phyloP scores from a whole-genome alignment of 2,329 filamentous ascomycete genomes.

The Aureobasidium subglaciale region DNA sequence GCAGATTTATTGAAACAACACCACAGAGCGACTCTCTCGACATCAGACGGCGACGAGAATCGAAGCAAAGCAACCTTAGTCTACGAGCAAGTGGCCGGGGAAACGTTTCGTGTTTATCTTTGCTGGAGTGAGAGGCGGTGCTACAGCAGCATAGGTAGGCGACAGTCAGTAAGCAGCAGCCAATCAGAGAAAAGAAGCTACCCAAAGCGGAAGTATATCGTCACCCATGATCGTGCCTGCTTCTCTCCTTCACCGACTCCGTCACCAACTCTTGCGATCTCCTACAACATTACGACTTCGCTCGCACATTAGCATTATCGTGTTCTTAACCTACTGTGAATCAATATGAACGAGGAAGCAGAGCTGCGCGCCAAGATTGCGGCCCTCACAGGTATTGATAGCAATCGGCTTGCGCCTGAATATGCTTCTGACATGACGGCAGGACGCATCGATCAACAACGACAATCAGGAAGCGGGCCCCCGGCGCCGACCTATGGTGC shows the following conservation, averaged over 20 bases:
- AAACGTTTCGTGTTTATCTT: too few species aligned
- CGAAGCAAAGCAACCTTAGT: too few species aligned
- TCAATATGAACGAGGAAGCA: slow-evolving; percentile 18
- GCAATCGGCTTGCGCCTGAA: neutral
- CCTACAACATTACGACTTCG: neutral
- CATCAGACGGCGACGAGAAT: too few species aligned
- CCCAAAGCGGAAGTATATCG: slow-evolving; percentile 5
- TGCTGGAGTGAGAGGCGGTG: too few species aligned
- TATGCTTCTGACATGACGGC: neutral
- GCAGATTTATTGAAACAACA: neutral
- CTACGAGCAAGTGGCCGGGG: too few species aligned
- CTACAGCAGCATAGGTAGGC: too few species aligned
- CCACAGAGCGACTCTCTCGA: neutral
- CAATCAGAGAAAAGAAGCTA: neutral
- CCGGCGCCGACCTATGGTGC: neutral
- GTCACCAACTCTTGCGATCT: neutral
- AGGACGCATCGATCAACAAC: slow-evolving; percentile 19
- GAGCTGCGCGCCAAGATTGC: slow-evolving; percentile 19
- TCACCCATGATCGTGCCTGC: neutral
- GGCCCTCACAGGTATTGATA: slow-evolving; percentile 14
- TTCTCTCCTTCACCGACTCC: neutral
- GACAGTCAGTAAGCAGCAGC: too few species aligned
- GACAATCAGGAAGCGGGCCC: slow-evolving; percentile 7
- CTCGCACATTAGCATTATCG: neutral
- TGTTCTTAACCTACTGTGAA: neutral